Percentiles rank a stretch among this genome's conserved stretches.
These are phyloP conservation scores for Pichia sp. DNA, from an alignment of 1,139 yeast genomes.

Conservation along the genomic window DNA sequence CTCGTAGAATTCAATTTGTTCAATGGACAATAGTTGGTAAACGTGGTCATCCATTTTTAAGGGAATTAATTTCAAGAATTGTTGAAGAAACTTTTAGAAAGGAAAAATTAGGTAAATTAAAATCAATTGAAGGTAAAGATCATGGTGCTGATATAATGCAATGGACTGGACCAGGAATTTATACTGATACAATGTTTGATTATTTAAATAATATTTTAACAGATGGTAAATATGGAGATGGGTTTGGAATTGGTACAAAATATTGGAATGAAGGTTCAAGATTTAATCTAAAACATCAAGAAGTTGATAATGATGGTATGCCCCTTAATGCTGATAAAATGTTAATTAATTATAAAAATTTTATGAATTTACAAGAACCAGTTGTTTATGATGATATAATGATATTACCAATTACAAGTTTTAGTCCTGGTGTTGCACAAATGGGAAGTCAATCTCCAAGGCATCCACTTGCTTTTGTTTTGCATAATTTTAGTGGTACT, in stretches of 20 bases:
- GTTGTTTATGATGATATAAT: conserved; percentile 69
- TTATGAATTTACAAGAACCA: conserved; percentile 64
- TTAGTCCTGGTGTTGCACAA: conserved; percentile 76
- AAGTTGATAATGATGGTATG: conserved; percentile 19
- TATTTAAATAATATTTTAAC: conserved; percentile 43
- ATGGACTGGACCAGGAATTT: conserved; percentile 82
- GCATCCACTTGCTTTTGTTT: conserved; percentile 57
- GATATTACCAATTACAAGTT: conserved; percentile 77
- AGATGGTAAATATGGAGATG: conserved; percentile 26
- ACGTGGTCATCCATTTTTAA: conserved; percentile 66
- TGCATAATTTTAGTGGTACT: conserved; percentile 66
- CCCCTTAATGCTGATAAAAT: conserved; percentile 21
- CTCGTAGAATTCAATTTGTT: conserved; percentile 70
- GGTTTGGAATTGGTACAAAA: conserved; percentile 28
- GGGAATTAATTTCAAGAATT: conserved; percentile 61
- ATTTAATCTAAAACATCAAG: conserved; percentile 19
- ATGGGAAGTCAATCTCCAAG: conserved; percentile 54
- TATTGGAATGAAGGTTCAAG: conserved; percentile 22
- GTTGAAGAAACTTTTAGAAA: conserved; percentile 54
- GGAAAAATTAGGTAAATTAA: conserved; percentile 22
- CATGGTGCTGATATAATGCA: conserved; percentile 57
- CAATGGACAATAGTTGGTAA: conserved; percentile 73
- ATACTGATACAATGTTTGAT: conserved; percentile 65
- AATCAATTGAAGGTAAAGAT: conserved; percentile 40
- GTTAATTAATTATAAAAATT: conserved; percentile 46